phyloP scores from a whole-genome alignment of 257 asterid species.

The Mentha longifolia region DNA sequence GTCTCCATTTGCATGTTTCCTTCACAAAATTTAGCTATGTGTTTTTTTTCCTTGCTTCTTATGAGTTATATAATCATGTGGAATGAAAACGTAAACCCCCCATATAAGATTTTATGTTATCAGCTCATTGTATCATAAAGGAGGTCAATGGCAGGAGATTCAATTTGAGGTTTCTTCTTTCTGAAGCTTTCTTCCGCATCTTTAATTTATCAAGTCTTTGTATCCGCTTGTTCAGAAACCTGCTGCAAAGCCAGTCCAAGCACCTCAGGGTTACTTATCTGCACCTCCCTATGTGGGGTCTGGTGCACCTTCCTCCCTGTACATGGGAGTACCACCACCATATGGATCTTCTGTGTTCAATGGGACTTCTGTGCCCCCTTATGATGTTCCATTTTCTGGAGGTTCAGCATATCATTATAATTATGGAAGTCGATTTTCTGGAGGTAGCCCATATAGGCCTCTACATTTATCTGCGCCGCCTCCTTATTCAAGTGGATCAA shows the following conservation, averaged over 20 bases:
- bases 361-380: slow-evolving; percentile 75
- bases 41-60: background rate
- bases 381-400: slow-evolving; percentile 84
- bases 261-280: slow-evolving; percentile 67
- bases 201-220: slow-evolving; percentile 19
- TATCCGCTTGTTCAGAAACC: slow-evolving; percentile 54
- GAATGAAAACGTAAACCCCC: background rate
- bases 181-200: slow-evolving; percentile 17
- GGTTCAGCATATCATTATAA: slow-evolving; percentile 81
- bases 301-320: slow-evolving; percentile 80
- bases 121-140: background rate
- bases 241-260: slow-evolving; percentile 67
- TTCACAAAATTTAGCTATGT: background rate
- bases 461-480: slow-evolving; percentile 69
- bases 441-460: slow-evolving; percentile 82
- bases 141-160: background rate
- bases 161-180: background rate
- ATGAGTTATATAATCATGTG: background rate
- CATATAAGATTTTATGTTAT: slow-evolving; percentile 3
- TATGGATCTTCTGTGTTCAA: slow-evolving; percentile 76
- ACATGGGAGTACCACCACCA: slow-evolving; percentile 77
- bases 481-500: slow-evolving; percentile 74
- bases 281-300: slow-evolving; percentile 69
- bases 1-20: background rate
- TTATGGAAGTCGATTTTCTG: slow-evolving; percentile 76